Percentiles rank a stretch among this genome's conserved stretches.
phyloP scores from a whole-genome alignment of 495 filamentous ascomycete genomes.

The Penicillium lividum region DNA sequence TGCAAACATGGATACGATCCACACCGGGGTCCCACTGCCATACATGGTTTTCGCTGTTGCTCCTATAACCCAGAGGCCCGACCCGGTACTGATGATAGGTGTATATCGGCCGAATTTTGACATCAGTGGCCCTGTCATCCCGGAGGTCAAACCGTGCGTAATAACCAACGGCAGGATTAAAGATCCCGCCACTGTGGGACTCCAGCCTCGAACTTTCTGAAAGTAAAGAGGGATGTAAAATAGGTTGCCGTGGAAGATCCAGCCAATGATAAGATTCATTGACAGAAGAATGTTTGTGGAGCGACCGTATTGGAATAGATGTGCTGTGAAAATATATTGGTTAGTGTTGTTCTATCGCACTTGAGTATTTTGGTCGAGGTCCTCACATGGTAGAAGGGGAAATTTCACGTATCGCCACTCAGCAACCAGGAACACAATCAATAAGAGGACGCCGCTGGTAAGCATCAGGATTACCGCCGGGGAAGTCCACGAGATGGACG shows the following conservation, averaged over 20 bases:
- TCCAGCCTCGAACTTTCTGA: slow-evolving; percentile 38
- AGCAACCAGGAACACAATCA: not conserved
- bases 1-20: slow-evolving; percentile 34
- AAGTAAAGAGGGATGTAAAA: slow-evolving; percentile 53
- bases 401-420: not conserved
- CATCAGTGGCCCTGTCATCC: slow-evolving; percentile 36
- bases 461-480: slow-evolving; percentile 37
- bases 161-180: slow-evolving; percentile 45
- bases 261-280: not conserved
- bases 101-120: slow-evolving; percentile 21
- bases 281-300: not conserved
- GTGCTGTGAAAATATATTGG: not conserved
- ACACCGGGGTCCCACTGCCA: slow-evolving; percentile 23
- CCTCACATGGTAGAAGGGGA: not conserved
- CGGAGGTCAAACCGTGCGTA: slow-evolving; percentile 13
- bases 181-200: slow-evolving; percentile 36
- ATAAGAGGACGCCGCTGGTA: slow-evolving; percentile 24
- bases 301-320: slow-evolving; percentile 1
- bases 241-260: slow-evolving; percentile 28
- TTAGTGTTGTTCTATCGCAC: too few species aligned
- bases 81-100: not conserved
- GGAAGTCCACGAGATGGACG: slow-evolving; percentile 39
- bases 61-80: not conserved
- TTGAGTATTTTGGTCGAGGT: too few species aligned
- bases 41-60: not conserved